Base-by-base conservation (phyloP, 2,329 filamentous ascomycete genomes). In the Fusarium euwallaceae region DNA sequence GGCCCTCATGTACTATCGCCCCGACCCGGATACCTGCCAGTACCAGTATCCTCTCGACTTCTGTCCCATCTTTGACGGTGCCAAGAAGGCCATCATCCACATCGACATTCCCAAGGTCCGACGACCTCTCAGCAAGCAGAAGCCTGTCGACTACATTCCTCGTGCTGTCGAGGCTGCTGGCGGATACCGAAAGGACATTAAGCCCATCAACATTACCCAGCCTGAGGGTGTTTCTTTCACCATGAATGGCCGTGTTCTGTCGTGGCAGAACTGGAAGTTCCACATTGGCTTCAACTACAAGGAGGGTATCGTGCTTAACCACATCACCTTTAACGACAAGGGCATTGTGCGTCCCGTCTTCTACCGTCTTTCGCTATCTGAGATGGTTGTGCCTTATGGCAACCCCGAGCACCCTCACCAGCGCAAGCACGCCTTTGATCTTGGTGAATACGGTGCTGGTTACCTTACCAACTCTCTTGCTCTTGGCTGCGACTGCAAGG, bases 221-320 rank as follows among this genome's bases (percentile, higher is more conserved):
- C 94, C 94, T 0, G 94, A 97, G 77, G 95, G 95, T 17, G 95
- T 97, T 0, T 97, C 94, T 0, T 98, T 98, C 86, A 91, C 88
- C 22, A 86, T 97, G 75, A 88, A 92, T 4, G 77, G 94, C 2
- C 86, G 94, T 12, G 90, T 90, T 55, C 88, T 98, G 61, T 90
- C 91, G 74, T 98, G 95, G 95, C 95, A 97, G 83, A 97, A 97
- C 81, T 98, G 95, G 93, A 96, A 90, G 78, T 90, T 98, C 74
- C 95, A 98, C 82, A 90, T 98, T 69, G 95, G 95, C 27, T 98
- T 98, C 89, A 98, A 97, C 87, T 97, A 98, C 85, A 90, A 94
- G 29, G 95, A 98, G 84, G 95, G 95, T 24, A 93, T 98, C 76
- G 93, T 98, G 3, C 87, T 98, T 8, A 97, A 94, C 83, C 95